These are phyloP conservation scores for Clonostachys byssicola DNA, from an alignment of 2,329 filamentous ascomycete species.

Conservation along the genomic window DNA sequence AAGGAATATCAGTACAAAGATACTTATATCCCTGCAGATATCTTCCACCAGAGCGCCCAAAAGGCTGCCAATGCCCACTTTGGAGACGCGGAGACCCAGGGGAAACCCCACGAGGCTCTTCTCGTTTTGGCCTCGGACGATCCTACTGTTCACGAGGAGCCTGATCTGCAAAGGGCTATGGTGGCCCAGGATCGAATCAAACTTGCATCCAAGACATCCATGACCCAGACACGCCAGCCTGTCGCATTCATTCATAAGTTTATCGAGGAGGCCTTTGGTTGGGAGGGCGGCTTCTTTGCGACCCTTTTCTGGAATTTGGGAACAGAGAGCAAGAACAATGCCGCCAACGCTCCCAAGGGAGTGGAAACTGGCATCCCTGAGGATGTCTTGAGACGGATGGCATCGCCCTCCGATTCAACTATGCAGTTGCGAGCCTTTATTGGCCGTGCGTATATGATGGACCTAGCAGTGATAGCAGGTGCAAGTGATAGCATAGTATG, in stretches of 20 bases:
- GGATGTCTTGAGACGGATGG: slow-evolving; percentile 13
- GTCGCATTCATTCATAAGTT: slow-evolving; percentile 5
- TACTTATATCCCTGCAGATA: slow-evolving; percentile 72
- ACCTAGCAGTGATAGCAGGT: slow-evolving; percentile 68
- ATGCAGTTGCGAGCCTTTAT: slow-evolving; percentile 68
- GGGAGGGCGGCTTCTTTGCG: slow-evolving; percentile 84
- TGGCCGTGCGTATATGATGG: slow-evolving; percentile 77
- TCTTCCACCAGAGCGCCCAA: slow-evolving; percentile 59
- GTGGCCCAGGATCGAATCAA: slow-evolving; percentile 74
- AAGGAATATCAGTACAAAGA: slow-evolving; percentile 72
- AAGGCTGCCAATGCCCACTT: slow-evolving; percentile 34
- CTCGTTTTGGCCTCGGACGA: slow-evolving; percentile 74
- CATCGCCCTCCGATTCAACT: slow-evolving; percentile 44
- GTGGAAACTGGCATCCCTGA: slow-evolving; percentile 14
- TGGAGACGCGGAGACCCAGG: slow-evolving; percentile 28
- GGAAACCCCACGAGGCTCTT: slow-evolving; percentile 26
- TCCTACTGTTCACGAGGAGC: slow-evolving; percentile 64
- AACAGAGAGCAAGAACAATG: slow-evolving; percentile 32
- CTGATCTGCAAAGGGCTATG: slow-evolving; percentile 55
- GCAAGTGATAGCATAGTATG: slow-evolving; percentile 71
- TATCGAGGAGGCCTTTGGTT: slow-evolving; percentile 69
- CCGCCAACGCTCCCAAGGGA: slow-evolving; percentile 22
- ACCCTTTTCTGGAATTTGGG: slow-evolving; percentile 80
- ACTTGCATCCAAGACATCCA: slow-evolving; percentile 60
- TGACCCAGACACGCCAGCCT: slow-evolving; percentile 33